Evolutionary conservation across 179 eudicot genomes (phyloP), one percentile per base, ranked within the genome.

Genomic region (Amaranthus tricolor): DNA sequence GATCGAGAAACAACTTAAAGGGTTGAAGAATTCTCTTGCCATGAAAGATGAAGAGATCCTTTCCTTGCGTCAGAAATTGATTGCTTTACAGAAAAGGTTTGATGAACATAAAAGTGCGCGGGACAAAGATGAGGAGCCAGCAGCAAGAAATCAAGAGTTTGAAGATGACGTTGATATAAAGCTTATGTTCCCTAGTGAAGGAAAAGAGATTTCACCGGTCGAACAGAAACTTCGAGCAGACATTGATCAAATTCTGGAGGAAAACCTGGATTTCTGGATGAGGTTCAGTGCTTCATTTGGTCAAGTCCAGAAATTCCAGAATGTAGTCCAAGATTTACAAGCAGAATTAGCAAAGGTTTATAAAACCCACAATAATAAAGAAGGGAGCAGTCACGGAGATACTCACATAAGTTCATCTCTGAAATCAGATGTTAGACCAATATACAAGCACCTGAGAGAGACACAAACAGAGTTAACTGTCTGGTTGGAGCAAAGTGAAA

Each of bases 261-360:
- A 90, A 78, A 95, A 93, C 68, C 80, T 95, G 71, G 96, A 89
- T 71, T 90, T 92, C 83, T 92, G 95, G 96, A 74, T 95, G 70
- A 86, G 94, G 70, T 90, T 92, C 70, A 92, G 97, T 80, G 82
- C 84, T 62, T 78, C 92, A 44, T 90, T 88, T 69, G 89, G 85
- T 31, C 90, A 89, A 74, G 76, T 94, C 51, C 90, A 89, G 69
- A 95, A 93, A 77, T 89, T 93, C 75, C 89, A 84, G 76, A 83
- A 80, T 19, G 86, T 81, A 70, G 86, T 88, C 24, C 77, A 81
- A 69, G 97, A 95, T 74, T 77, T 93, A 66, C 87, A 82, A 51
- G 79, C 81, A 2, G 93, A 93, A 74, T 74, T 90, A 56, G 52
- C 83, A 51, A 84, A 81, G 65, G 58, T 92, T 21, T 90, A 88